These are phyloP conservation scores for Vanrija sp. DNA, from an alignment of 1,284 basidiomycete species.

Conservation along the genomic window DNA sequence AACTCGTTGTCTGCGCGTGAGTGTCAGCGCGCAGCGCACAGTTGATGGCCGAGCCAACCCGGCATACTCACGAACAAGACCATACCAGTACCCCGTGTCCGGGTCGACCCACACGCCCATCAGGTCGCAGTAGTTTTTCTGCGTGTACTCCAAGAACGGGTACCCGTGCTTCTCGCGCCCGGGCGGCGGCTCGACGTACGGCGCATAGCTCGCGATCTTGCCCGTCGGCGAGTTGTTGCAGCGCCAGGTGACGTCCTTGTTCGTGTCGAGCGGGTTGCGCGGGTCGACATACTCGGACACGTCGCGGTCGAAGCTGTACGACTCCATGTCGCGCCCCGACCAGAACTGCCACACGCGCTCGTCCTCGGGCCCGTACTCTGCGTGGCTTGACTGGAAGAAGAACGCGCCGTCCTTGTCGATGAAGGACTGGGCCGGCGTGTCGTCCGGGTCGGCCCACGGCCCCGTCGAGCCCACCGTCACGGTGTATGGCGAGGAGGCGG, in stretches of 20 bases:
- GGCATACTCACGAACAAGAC: conserved; percentile 5
- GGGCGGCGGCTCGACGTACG: neutral
- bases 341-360: conserved; percentile 10
- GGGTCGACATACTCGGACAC: conserved; percentile 5
- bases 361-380: conserved; percentile 3
- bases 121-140: conserved; percentile 17
- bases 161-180: neutral
- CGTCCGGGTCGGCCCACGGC: conserved; percentile 4
- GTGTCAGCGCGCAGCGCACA: too few relatives aligned
- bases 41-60: too few relatives aligned
- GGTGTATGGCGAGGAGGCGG: too few relatives aligned
- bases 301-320: neutral
- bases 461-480: neutral
- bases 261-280: conserved; percentile 8
- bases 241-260: conserved; percentile 13
- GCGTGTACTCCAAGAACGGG: neutral
- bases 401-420: conserved; percentile 12
- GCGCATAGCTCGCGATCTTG: neutral
- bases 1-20: conserved; percentile 15
- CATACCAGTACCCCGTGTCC: conserved; percentile 14
- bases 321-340: conserved; percentile 7
- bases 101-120: conserved; percentile 11
- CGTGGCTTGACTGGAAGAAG: conserved; percentile 7
- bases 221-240: conserved; percentile 12
- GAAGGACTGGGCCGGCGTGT: conserved; percentile 8